Base-by-base conservation (phyloP, 2,329 filamentous ascomycete genomes). In the Xylariaceae sp. region DNA sequence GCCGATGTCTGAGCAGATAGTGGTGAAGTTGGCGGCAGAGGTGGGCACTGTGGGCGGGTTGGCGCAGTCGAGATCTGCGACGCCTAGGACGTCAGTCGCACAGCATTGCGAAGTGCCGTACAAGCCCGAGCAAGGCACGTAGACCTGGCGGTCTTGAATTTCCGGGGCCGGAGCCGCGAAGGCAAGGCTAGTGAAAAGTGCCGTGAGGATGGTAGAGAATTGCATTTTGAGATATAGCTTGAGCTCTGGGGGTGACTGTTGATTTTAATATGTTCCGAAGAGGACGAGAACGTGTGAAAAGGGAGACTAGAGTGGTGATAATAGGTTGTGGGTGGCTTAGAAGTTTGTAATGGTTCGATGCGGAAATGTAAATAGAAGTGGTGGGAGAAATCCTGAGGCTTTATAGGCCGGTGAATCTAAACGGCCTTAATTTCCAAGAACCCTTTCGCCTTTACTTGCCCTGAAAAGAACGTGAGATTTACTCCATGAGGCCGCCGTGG, bases 41-140 rank as follows among this genome's bases (percentile, higher is more conserved):
- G 67, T 67, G 16, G 80, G 78, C 4, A 66, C 60, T 1, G 50
- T n/a, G 1, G 72, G 26, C 11, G 82, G 82, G 60, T 73, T 69
- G 36, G 68, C 73, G 70, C 84, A 87, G 73, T 87, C 62, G 26
- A 67, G 63, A 52, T 67, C 65, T 2, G 64, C 66, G n/a, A 67
- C 58, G 39, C 64, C 66, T 24, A 86, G 77, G 36, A 86, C 76
- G 57, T 86, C 81, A 15, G 82, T 84, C 5, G 83, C 81, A 67
- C 84, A 87, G 75, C 84, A 87, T 58, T 81, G 77, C 1, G 81
- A 62, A 18, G 69, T 77, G 58, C 69, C 70, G 64, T 77, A 77
- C n/a, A 78, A 70, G 2, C 64, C 64, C 6, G 74, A 71, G 39
- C 68, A 69, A 64, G 78, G 76, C 33, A 72, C 67, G 15, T 65